Percentiles rank a stretch among this genome's conserved stretches.
phyloP scores from a whole-genome alignment of 768 basidiomycete species.

The Psilocybe cubensis region DNA sequence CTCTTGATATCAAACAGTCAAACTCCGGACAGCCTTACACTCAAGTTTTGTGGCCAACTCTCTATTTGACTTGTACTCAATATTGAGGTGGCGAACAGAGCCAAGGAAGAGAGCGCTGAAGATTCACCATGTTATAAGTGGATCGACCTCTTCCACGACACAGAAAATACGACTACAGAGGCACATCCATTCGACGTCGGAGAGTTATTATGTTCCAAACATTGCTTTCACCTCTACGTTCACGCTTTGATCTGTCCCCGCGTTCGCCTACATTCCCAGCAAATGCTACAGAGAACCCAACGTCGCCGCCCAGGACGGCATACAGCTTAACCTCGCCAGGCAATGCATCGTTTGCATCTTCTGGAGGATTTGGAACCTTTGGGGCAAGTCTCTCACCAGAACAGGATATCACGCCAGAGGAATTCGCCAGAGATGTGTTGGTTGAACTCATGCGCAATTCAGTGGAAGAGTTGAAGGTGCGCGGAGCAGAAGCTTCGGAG shows the following conservation, averaged over 20 bases:
- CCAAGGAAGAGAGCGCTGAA: neutral
- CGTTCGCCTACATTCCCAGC: slow-evolving; percentile 26
- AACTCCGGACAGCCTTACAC: neutral
- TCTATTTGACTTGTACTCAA: neutral
- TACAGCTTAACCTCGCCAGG: slow-evolving; percentile 15
- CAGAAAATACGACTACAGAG: neutral
- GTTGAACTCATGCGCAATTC: slow-evolving; percentile 71
- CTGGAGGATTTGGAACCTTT: slow-evolving; percentile 16
- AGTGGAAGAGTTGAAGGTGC: slow-evolving; percentile 68
- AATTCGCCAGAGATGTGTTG: slow-evolving; percentile 75
- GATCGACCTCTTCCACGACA: neutral
- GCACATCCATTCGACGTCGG: neutral
- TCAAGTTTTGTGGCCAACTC: neutral
- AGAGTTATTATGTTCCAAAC: slow-evolving; percentile 56
- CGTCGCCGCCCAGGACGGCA: slow-evolving; percentile 11
- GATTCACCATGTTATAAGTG: neutral
- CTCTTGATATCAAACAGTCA: slow-evolving; percentile 8
- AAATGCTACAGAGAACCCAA: neutral
- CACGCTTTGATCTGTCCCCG: slow-evolving; percentile 53
- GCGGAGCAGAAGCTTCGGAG: slow-evolving; percentile 38
- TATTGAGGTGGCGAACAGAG: neutral
- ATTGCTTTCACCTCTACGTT: slow-evolving; percentile 61
- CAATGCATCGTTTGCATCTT: slow-evolving; percentile 7
- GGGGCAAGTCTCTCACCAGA: slow-evolving; percentile 21
- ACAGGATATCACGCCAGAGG: slow-evolving; percentile 59